Percentiles rank a stretch among this genome's conserved stretches.
Evolutionary conservation across 305 asterid genomes (phyloP).

Genomic region (Fraxinus sp.): DNA sequence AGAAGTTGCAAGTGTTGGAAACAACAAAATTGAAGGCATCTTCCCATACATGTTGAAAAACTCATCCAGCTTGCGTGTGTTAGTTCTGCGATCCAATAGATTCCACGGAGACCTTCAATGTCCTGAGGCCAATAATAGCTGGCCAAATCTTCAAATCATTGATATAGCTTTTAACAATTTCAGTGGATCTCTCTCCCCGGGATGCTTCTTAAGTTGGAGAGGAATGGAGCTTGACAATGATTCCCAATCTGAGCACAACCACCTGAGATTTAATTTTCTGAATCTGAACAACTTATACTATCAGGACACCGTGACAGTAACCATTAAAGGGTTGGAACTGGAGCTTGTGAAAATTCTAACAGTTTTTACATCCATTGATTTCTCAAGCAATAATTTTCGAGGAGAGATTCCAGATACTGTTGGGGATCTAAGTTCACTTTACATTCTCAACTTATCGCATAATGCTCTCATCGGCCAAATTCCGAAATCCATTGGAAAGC

Average conservation of each 20-base stretch:
- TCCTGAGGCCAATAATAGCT: neutral
- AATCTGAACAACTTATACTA: conserved; percentile 16
- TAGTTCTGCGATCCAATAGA: neutral
- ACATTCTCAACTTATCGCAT: conserved; percentile 44
- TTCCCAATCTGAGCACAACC: neutral
- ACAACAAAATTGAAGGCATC: conserved; percentile 32
- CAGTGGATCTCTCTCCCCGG: conserved; percentile 6
- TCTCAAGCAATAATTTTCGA: conserved; percentile 41
- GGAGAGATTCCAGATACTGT: conserved; percentile 34
- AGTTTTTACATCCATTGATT: conserved; percentile 35
- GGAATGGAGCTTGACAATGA: conserved; percentile 29
- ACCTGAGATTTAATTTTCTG: neutral
- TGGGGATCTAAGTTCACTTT: conserved; percentile 12
- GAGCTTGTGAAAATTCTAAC: conserved; percentile 21
- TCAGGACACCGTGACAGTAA: conserved; percentile 25
- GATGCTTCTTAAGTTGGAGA: conserved; percentile 19
- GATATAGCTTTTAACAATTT: conserved; percentile 30
- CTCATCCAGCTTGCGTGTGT: neutral
- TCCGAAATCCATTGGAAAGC: conserved; percentile 40
- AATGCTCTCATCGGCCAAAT: conserved; percentile 42
- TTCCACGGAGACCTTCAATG: neutral
- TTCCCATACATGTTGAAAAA: conserved; percentile 26
- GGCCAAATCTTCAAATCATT: conserved; percentile 9
- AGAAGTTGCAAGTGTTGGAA: conserved; percentile 35
- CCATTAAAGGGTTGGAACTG: conserved; percentile 25